Percentiles rank a stretch among this genome's conserved stretches.
Evolutionary conservation across 306 rosid genomes (phyloP).

Genomic region (Ormosia emarginata): DNA sequence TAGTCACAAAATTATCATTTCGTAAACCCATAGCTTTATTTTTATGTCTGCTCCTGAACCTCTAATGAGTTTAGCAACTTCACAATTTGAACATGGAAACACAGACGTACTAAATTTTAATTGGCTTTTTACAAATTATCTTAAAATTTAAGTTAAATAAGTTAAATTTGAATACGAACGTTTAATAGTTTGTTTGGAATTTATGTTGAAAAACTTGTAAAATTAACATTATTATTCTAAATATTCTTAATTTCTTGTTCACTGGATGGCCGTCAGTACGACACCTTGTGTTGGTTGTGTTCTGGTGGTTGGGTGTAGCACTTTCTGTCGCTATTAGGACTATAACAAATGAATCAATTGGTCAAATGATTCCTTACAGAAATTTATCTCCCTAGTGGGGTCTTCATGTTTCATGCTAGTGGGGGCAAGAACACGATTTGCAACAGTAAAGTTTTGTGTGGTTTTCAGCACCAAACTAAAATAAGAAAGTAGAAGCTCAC

Average conservation of each 20-base stretch:
- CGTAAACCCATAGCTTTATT: background rate
- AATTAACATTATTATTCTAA: background rate
- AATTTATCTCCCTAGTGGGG: conserved; percentile 37
- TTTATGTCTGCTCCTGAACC: background rate
- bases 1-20: background rate
- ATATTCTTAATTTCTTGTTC: conserved; percentile 2
- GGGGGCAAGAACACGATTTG: conserved; percentile 14
- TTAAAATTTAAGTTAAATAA: background rate
- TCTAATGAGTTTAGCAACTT: background rate
- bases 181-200: background rate
- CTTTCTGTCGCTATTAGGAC: conserved; percentile 21
- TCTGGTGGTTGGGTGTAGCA: conserved; percentile 13
- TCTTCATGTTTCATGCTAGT: conserved; percentile 27
- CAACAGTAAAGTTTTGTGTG: conserved; percentile 6
- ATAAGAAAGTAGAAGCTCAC: conserved; percentile 4
- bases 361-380: conserved; percentile 37
- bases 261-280: background rate
- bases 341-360: conserved; percentile 11
- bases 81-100: background rate
- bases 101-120: background rate
- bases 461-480: conserved; percentile 27
- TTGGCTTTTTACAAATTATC: background rate
- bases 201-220: background rate
- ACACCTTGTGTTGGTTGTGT: conserved; percentile 15
- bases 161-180: background rate